These are phyloP conservation scores for Panicum virgatum DNA, from an alignment of 202 grass and related monocot species.

Conservation along the genomic window DNA sequence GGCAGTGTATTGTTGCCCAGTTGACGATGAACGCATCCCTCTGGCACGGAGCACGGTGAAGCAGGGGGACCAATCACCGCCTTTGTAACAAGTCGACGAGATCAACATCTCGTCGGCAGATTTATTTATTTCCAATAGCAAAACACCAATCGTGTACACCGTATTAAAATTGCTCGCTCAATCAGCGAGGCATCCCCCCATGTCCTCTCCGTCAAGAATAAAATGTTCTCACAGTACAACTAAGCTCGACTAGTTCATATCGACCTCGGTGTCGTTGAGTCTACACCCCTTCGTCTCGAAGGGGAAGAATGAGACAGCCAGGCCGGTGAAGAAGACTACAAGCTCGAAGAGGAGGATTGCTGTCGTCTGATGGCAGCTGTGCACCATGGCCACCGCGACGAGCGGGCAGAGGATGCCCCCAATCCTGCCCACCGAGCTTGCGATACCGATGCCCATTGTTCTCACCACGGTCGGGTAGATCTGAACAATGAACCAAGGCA, in stretches of 20 bases:
- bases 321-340: conserved; percentile 69
- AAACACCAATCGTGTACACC: neutral
- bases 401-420: conserved; percentile 93
- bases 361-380: conserved; percentile 71
- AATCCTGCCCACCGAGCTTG: conserved; percentile 89
- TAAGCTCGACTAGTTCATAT: conserved; percentile 45
- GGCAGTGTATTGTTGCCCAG: too few species aligned
- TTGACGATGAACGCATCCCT: too few species aligned
- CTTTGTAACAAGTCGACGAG: neutral
- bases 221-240: neutral
- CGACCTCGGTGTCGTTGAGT: conserved; percentile 63
- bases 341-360: conserved; percentile 87
- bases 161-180: neutral
- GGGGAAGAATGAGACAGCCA: conserved; percentile 87
- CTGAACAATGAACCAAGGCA: conserved; percentile 33
- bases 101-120: neutral
- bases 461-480: conserved; percentile 93
- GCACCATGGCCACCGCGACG: conserved; percentile 83
- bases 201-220: neutral
- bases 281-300: conserved; percentile 81
- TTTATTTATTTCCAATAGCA: neutral
- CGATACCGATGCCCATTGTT: conserved; percentile 75
- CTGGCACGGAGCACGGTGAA: too few species aligned
- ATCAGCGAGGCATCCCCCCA: neutral
- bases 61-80: too few species aligned